Conservation (phyloP, 768 basidiomycete species). For the Kwoniella botswanensis region DNA sequence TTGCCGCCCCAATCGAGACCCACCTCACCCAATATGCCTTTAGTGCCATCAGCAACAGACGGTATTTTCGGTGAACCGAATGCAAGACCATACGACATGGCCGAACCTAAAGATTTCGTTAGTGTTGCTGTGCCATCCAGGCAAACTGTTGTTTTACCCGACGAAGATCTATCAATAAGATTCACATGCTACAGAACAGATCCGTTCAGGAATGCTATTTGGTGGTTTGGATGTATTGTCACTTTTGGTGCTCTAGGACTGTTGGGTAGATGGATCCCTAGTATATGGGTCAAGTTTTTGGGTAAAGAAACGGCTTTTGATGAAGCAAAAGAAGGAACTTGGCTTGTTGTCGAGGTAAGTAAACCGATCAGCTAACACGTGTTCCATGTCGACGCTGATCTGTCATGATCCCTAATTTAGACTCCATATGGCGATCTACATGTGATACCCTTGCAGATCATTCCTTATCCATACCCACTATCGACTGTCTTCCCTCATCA, state of each 20-base stretch:
- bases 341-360: slow-evolving; percentile 82
- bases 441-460: slow-evolving; percentile 70
- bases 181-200: slow-evolving; percentile 83
- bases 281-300: slow-evolving; percentile 85
- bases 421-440: slow-evolving; percentile 81
- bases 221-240: slow-evolving; percentile 72
- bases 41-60: slow-evolving; percentile 48
- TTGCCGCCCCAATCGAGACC: slow-evolving; percentile 58
- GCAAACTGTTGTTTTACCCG: slow-evolving; percentile 81
- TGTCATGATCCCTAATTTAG: slow-evolving; percentile 60
- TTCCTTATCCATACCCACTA: slow-evolving; percentile 77
- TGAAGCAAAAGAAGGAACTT: slow-evolving; percentile 66
- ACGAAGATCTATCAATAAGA: slow-evolving; percentile 86
- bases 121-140: slow-evolving; percentile 58
- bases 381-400: not conserved
- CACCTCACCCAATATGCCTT: slow-evolving; percentile 53
- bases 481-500: slow-evolving; percentile 75
- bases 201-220: slow-evolving; percentile 68
- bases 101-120: slow-evolving; percentile 47
- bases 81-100: slow-evolving; percentile 28
- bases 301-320: slow-evolving; percentile 82
- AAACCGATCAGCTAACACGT: not conserved
- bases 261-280: slow-evolving; percentile 91
- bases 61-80: slow-evolving; percentile 54
- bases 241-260: slow-evolving; percentile 76